phyloP scores from a whole-genome alignment of 2,329 filamentous ascomycete species.

The Epichloe elymi region DNA sequence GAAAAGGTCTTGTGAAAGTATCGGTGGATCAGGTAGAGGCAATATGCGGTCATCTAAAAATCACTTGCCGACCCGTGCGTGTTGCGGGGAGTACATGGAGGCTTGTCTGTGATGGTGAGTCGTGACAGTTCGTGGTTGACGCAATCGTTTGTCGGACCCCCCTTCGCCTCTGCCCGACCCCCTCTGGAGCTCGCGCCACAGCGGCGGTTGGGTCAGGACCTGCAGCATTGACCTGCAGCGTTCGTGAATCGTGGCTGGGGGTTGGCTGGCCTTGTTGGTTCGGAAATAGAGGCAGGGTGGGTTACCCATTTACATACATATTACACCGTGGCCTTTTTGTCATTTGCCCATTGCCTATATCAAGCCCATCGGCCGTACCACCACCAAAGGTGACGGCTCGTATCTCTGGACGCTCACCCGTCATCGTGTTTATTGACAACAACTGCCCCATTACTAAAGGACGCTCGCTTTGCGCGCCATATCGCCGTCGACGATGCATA shows the following conservation, averaged over 20 bases:
- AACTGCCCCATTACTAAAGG: not conserved
- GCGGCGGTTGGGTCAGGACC: not conserved
- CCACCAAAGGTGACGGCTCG: not conserved
- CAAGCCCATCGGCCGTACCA: not conserved
- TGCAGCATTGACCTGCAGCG: not conserved
- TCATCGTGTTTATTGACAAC: not conserved
- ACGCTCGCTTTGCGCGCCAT: not conserved
- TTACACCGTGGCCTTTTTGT: constrained; percentile 18
- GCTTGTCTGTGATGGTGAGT: not conserved
- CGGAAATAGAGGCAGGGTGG: not conserved
- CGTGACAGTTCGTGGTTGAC: not conserved
- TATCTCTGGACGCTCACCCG: not conserved
- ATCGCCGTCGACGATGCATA: constrained; percentile 32
- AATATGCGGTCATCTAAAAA: no score
- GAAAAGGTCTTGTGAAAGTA: not conserved
- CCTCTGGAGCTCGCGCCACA: constrained; percentile 1
- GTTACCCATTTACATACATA: no score
- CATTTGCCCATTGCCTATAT: not conserved
- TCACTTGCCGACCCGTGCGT: not conserved
- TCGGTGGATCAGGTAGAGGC: not conserved
- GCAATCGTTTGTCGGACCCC: no score
- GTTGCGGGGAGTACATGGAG: not conserved
- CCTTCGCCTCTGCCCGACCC: no score
- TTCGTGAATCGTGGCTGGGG: not conserved
- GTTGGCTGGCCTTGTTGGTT: not conserved